Evolutionary conservation across 345 rosid genomes (phyloP).

Genomic region (Boechera retrofracta): DNA sequence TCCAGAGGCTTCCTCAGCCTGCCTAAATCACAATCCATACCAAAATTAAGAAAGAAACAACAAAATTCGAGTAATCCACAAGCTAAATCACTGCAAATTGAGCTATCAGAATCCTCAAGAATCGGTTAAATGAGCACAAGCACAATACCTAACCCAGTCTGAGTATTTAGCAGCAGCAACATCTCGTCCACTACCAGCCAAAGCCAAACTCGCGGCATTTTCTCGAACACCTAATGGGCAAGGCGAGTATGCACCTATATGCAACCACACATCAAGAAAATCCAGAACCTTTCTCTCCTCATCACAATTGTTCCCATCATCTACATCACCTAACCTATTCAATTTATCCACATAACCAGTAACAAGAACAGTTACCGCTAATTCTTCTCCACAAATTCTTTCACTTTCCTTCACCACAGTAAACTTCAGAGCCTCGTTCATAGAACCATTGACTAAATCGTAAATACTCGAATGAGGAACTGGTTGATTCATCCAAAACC

Average conservation of each 20-base stretch:
- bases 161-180: constrained; percentile 81
- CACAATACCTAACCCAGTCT: constrained; percentile 81
- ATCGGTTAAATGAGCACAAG: not conserved
- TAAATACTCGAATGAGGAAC: constrained; percentile 51
- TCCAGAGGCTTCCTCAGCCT: constrained; percentile 86
- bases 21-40: constrained; percentile 40
- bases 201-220: constrained; percentile 71
- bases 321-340: constrained; percentile 39
- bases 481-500: constrained; percentile 27
- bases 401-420: constrained; percentile 52
- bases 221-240: constrained; percentile 55
- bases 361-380: constrained; percentile 78
- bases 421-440: constrained; percentile 51
- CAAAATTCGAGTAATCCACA: constrained; percentile 11
- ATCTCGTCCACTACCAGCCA: constrained; percentile 77
- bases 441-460: constrained; percentile 54
- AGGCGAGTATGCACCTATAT: constrained; percentile 64
- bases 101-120: constrained; percentile 27
- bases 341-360: constrained; percentile 57
- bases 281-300: constrained; percentile 39
- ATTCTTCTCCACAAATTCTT: constrained; percentile 56
- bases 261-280: constrained; percentile 64
- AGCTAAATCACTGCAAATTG: not conserved
- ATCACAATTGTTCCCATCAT: constrained; percentile 11
- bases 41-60: constrained; percentile 21